Evolutionary conservation across 2,329 filamentous ascomycete genomes (phyloP), one percentile per base, ranked within the genome.

Genomic region (Diplocarpon mali): DNA sequence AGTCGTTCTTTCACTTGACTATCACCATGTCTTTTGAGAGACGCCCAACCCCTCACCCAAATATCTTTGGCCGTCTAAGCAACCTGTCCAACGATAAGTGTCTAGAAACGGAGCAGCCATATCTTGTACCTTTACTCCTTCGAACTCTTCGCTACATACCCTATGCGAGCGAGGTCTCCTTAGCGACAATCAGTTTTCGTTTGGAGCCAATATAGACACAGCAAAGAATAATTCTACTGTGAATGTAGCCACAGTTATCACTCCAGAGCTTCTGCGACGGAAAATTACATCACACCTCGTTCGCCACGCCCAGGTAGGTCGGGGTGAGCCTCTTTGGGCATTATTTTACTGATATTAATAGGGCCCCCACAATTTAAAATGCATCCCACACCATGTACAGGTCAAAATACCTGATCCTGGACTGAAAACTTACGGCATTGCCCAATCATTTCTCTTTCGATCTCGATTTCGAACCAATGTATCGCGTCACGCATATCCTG

Each of bases 331-430:
- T 4, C 27, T 14, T 38, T 9, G 11, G 7, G 29, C 16, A 13
- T 20, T 12, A n/a, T 27, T 14, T 16, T 30, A 16, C 24, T n/a
- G 27, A 4, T 31, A 30, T 15, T 24, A 13, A 15, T 27, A 50
- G 66, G 87, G 85, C 64, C 76, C 75, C 58, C 87, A 94, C 71
- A 94, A 94, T 64, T 72, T 89, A 57, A 70, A 58, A 49, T 57
- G 27, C 2, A 68, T 35, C 20, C 35, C 30, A 79, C 73, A 51
- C 84, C 87, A 64, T 80, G 87, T 86, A 60, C 60, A 67, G 51
- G 68, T 92, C 8, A 20, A 27, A 14, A 44, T 37, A 77, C 62
- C 17, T n/a, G 87, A 94, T 59, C 87, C 88, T 2, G 68, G 76
- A 46, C 73, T 94, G 44, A 94, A 87, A 1, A 69, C 75, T 0